These are phyloP conservation scores for Penicillium sp. DNA, from an alignment of 2,329 filamentous ascomycete species.

Conservation along the genomic window DNA sequence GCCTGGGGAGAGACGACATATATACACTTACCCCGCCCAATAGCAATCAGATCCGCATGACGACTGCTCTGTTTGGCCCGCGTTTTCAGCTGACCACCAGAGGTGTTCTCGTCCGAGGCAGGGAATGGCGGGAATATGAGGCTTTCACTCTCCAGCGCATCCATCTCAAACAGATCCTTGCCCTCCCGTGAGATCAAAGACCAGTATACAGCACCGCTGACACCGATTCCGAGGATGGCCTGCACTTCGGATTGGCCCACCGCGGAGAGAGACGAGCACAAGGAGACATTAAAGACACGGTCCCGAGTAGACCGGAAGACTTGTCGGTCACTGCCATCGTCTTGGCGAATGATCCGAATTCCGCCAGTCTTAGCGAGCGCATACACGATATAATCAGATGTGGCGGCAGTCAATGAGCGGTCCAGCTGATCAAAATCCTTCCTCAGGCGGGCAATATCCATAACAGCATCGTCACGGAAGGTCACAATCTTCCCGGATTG, in stretches of 20 bases:
- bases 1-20: constrained; percentile 72
- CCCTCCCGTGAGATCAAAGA: constrained; percentile 73
- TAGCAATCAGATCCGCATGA: constrained; percentile 91
- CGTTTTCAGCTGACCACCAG: constrained; percentile 92
- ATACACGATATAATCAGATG: constrained; percentile 89
- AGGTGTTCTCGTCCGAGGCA: constrained; percentile 83
- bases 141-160: constrained; percentile 78
- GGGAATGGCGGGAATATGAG: constrained; percentile 87
- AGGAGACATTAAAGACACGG: constrained; percentile 89
- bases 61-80: constrained; percentile 84
- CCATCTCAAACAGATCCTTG: constrained; percentile 76
- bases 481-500: constrained; percentile 50
- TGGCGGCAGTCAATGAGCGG: constrained; percentile 85
- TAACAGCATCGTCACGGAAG: constrained; percentile 76
- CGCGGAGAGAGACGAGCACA: constrained; percentile 67
- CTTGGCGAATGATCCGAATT: constrained; percentile 88
- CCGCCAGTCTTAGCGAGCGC: constrained; percentile 91
- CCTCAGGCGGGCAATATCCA: constrained; percentile 91
- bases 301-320: constrained; percentile 90
- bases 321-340: constrained; percentile 87
- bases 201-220: constrained; percentile 98
- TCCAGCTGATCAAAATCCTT: constrained; percentile 98
- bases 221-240: constrained; percentile 85
- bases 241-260: constrained; percentile 63
- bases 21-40: constrained; percentile 94